Conservation (phyloP, 768 basidiomycete genomes). For the Ephemerocybe angulata region DNA sequence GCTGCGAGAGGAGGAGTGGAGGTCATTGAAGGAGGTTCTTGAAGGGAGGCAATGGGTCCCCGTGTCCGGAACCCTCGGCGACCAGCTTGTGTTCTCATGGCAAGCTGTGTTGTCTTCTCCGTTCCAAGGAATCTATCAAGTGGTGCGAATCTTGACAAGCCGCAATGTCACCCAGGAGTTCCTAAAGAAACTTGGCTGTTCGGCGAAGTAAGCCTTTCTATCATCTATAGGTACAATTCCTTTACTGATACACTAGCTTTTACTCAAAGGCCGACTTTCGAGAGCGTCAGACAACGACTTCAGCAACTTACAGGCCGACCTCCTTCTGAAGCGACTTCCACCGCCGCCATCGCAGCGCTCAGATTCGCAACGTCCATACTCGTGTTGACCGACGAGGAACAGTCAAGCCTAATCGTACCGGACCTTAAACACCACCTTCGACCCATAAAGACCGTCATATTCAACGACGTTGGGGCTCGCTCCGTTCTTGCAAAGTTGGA, state of each 20-base stretch:
- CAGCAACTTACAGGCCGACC: slow-evolving; percentile 8
- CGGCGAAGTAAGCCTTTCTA: neutral
- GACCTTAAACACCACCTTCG: slow-evolving; percentile 25
- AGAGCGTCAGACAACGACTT: neutral
- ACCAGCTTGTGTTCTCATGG: slow-evolving; percentile 13
- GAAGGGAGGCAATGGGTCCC: slow-evolving; percentile 33
- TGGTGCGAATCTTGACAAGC: slow-evolving; percentile 11
- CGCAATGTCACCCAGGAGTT: neutral
- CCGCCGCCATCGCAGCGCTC: slow-evolving; percentile 26
- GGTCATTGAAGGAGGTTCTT: slow-evolving; percentile 15
- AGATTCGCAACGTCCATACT: slow-evolving; percentile 22
- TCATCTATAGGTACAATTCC: neutral
- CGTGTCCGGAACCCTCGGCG: slow-evolving; percentile 12
- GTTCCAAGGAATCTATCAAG: slow-evolving; percentile 23
- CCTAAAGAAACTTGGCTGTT: neutral
- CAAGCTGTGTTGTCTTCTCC: slow-evolving; percentile 20
- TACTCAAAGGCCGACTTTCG: neutral
- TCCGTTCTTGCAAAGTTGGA: slow-evolving; percentile 19
- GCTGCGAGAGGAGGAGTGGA: slow-evolving; percentile 16
- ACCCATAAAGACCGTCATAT: slow-evolving; percentile 26
- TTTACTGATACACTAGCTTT: neutral
- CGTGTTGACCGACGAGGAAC: slow-evolving; percentile 16
- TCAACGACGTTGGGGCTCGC: slow-evolving; percentile 39
- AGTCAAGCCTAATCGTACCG: slow-evolving; percentile 31
- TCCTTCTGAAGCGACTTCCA: slow-evolving; percentile 1